Conservation (phyloP, 768 basidiomycete genomes). For the Leccinum longicurvipes region DNA sequence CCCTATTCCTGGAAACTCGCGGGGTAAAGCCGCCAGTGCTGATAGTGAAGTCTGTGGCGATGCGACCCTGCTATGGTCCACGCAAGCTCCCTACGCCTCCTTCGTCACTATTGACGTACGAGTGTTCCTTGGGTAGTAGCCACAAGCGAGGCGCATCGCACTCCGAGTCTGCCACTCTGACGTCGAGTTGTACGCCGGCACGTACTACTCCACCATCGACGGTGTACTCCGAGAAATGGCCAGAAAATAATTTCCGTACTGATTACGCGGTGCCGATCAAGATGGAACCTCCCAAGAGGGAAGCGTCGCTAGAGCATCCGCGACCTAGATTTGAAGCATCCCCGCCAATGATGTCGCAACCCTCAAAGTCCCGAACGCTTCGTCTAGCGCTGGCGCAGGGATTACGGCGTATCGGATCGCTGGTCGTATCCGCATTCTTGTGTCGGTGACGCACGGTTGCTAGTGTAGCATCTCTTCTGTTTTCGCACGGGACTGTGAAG, state of each 20-base stretch:
- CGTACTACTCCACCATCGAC: constrained; percentile 29
- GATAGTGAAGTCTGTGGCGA: constrained; percentile 18
- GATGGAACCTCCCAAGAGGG: constrained; percentile 20
- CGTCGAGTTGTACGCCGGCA: constrained; percentile 28
- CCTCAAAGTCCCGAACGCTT: constrained; percentile 23
- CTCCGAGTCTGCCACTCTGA: constrained; percentile 23
- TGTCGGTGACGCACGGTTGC: constrained; percentile 24
- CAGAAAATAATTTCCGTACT: constrained; percentile 23
- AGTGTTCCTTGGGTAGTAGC: constrained; percentile 11
- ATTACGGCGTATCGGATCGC: constrained; percentile 26
- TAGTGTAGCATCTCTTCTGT: constrained; percentile 7
- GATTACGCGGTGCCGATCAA: constrained; percentile 21
- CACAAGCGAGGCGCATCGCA: constrained; percentile 20
- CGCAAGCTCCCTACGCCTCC: constrained; percentile 34
- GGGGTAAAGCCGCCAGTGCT: constrained; percentile 14
- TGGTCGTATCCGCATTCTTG: constrained; percentile 30
- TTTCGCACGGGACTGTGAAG: constrained; percentile 26
- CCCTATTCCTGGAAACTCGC: constrained; percentile 9
- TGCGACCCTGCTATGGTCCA: constrained; percentile 19
- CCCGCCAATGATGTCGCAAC: constrained; percentile 19
- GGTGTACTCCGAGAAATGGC: constrained; percentile 31
- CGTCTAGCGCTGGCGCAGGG: constrained; percentile 24
- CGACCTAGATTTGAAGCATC: constrained; percentile 21
- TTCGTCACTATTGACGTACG: constrained; percentile 24
- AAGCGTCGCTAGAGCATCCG: constrained; percentile 21